Evolutionary conservation across 441 rosid genomes (phyloP), one percentile per base, ranked within the genome.

Genomic region (Euphorbia corollata): DNA sequence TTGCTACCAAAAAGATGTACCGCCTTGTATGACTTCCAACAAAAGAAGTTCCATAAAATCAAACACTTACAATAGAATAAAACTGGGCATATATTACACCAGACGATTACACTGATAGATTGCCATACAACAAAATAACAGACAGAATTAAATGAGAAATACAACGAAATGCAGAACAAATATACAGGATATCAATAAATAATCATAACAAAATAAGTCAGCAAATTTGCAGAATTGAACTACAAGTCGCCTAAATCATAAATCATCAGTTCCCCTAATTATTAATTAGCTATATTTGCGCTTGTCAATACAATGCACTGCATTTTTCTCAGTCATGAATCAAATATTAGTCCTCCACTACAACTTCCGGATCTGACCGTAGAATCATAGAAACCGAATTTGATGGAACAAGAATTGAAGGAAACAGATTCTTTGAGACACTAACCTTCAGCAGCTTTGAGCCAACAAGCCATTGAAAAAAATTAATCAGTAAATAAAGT

Each of bases 361-460:
- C 5, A 67, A 24, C 18, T 27, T 34, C 27, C 2, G 19, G 48
- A 63, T 63, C 55, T 63, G 48, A 45, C 48, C 39, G 16, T 22
- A 15, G 38, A 23, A 39, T 53, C 18, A 2, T 19, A 5, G 55
- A 59, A 59, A 20, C 18, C 8, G 18, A 67, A 57, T 32, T 3
- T 6, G 10, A 63, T 34, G 6, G 23, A 38, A 50, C 32, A 56
- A 50, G 18, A 48, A 30, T 38, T 27, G 9, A 24, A 8, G 43
- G 19, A 48, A 43, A 8, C 15, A 68, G 43, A 68, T 13, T 68
- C 22, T 39, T 27, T 27, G 32, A 71, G 68, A 71, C 68, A 55
- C 76, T 60, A 59, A 94, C 99, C 99, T 94, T 94, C 99, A 30
- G 99, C 99, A 68, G 89, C 98, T 80, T 91, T 94, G 65, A 94